Evolutionary conservation across 2,329 filamentous ascomycete species (phyloP), one percentile per base, ranked within the genome.

Genomic region (Cladosporium halotolerans): DNA sequence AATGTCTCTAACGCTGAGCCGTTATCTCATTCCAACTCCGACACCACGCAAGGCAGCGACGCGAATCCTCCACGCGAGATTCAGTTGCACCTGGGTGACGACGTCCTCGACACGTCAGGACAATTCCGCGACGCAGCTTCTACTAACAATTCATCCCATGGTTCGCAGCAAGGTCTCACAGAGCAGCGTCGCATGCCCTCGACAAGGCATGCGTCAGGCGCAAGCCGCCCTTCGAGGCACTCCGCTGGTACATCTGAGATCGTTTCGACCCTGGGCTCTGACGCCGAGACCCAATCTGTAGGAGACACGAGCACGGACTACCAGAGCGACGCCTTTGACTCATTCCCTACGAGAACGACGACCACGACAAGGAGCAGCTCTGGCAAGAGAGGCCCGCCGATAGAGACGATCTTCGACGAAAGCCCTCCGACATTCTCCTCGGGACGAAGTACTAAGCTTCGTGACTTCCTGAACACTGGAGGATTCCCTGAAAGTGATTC

Each of bases 361-460:
- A 51, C 39, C 18, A 84, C 80, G 39, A 89, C 86, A 9, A 79
- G 80, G 57, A 85, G 83, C 57, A 77, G 80, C 51, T 81, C 83
- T 55, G 80, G 82, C 33, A 78, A 83, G 44, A 83, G 88, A 65
- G 86, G 85, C 28, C 85, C 86, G 13, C 73, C 77, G 45, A 82
- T 90, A 46, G 86, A 90, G 64, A 88, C 83, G 19, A 87, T 90
- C 75, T 91, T 90, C 68, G 86, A 91, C 69, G 87, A 91, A 62
- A 88, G 86, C 11, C 85, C 65, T 31, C 62, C 63, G 1, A 58
- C 52, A 13, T 66, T 64, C 51, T 65, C 62, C 4, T 67, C 64
- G 9, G 64, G 63, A 41, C 59, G 63, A n/a, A 68, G 66, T 52
- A 67, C 63, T 7, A 65, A 61, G 52, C 66, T 80, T 43, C 71